Evolutionary conservation across 2,329 filamentous ascomycete genomes (phyloP).

Genomic region (Aspergillus novofumigatus): DNA sequence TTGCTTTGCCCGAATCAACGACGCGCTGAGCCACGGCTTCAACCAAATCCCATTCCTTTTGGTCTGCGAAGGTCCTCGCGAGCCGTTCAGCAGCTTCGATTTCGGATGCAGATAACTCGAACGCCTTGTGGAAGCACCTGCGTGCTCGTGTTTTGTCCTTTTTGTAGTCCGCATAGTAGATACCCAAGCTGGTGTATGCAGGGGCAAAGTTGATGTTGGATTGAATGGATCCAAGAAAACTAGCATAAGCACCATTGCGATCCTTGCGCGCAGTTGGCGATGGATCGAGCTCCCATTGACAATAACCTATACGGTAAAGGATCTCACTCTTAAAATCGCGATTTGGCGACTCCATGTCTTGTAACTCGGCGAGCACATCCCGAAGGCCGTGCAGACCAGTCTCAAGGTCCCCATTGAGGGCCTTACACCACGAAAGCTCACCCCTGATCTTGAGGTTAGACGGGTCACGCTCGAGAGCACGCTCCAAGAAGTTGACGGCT

Average conservation of each 20-base stretch:
- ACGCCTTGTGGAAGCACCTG: slow-evolving; percentile 94
- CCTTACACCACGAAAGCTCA: slow-evolving; percentile 90
- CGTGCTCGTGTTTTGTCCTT: slow-evolving; percentile 81
- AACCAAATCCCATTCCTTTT: slow-evolving; percentile 93
- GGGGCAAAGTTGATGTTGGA: slow-evolving; percentile 84
- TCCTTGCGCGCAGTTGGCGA: slow-evolving; percentile 72
- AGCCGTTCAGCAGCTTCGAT: slow-evolving; percentile 82
- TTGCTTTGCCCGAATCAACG: slow-evolving; percentile 89
- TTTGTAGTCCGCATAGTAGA: slow-evolving; percentile 87
- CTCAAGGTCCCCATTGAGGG: slow-evolving; percentile 71
- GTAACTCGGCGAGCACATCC: slow-evolving; percentile 62
- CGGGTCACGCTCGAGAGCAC: slow-evolving; percentile 69
- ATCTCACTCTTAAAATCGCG: slow-evolving; percentile 77
- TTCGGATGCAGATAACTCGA: slow-evolving; percentile 85
- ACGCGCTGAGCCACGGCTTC: slow-evolving; percentile 88
- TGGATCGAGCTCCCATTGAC: slow-evolving; percentile 77
- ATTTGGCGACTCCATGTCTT: slow-evolving; percentile 56
- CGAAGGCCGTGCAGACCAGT: slow-evolving; percentile 67
- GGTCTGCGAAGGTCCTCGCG: slow-evolving; percentile 79
- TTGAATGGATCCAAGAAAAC: slow-evolving; percentile 78
- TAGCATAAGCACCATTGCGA: slow-evolving; percentile 75
- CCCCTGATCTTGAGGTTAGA: slow-evolving; percentile 73
- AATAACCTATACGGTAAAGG: slow-evolving; percentile 80
- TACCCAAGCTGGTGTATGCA: slow-evolving; percentile 82
- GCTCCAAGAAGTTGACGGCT: slow-evolving; percentile 74